These are phyloP conservation scores for Podospora comata DNA, from an alignment of 495 filamentous ascomycete species.

Conservation along the genomic window DNA sequence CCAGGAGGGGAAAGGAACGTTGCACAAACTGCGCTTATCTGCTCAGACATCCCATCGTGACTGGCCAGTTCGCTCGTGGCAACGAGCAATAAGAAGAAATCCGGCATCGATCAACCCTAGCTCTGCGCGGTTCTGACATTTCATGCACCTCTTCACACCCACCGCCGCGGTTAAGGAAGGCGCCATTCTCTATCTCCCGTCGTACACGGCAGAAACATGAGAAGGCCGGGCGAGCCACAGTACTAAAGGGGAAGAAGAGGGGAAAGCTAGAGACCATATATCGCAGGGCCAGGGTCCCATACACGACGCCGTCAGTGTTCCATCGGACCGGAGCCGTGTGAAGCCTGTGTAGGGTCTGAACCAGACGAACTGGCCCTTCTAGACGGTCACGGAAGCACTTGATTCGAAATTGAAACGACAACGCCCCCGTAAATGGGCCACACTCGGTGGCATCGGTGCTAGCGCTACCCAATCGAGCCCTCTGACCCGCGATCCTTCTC, in stretches of 20 bases:
- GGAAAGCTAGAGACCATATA: too few relatives aligned
- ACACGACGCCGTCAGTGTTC: background rate
- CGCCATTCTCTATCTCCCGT: background rate
- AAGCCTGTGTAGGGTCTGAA: background rate
- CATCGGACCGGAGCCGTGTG: background rate
- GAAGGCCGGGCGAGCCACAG: background rate
- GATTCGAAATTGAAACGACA: conserved; percentile 11
- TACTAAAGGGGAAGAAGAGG: background rate
- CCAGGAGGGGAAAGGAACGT: background rate
- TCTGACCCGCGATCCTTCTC: background rate
- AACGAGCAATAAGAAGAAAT: background rate
- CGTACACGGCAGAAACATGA: conserved; percentile 2
- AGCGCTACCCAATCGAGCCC: conserved; percentile 1
- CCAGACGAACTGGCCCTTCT: too few relatives aligned
- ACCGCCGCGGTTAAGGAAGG: conserved; percentile 4
- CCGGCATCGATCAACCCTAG: background rate
- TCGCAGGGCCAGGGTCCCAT: too few relatives aligned
- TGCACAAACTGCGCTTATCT: conserved; percentile 6
- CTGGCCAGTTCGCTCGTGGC: background rate
- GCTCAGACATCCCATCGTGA: background rate
- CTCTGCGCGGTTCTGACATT: background rate
- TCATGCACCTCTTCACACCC: background rate
- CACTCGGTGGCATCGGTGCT: conserved; percentile 3
- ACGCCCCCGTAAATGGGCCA: conserved; percentile 2
- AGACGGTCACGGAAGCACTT: background rate